Percentiles rank a stretch among this genome's conserved stretches.
These are phyloP conservation scores for Wallacemonas rigidus DNA, from an alignment of 208 protist species.

Conservation along the genomic window DNA sequence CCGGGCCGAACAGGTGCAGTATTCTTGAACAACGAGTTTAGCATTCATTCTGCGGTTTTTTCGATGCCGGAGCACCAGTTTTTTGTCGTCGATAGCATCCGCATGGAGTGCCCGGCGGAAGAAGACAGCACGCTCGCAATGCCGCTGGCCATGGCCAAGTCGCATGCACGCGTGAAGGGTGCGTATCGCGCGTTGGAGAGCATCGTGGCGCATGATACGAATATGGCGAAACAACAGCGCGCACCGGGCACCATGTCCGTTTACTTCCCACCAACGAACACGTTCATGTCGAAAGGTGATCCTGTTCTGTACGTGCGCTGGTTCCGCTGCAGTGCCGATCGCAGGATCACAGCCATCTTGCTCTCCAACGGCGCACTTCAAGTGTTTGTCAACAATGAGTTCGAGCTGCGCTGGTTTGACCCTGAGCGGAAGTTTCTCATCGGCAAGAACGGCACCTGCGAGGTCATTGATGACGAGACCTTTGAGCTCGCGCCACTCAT, in stretches of 20 bases:
- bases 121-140: conserved; percentile 52
- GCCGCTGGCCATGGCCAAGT: conserved; percentile 61
- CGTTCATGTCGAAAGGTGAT: conserved; percentile 60
- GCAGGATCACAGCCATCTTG: conserved; percentile 70
- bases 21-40: conserved; percentile 72
- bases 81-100: conserved; percentile 73
- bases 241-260: conserved; percentile 80
- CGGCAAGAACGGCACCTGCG: conserved; percentile 82
- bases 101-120: conserved; percentile 37
- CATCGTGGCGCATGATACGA: conserved; percentile 75
- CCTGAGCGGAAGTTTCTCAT: conserved; percentile 80
- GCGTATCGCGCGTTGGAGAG: conserved; percentile 69
- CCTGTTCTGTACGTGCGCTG: conserved; percentile 87
- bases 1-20: conserved; percentile 81
- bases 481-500: conserved; percentile 66
- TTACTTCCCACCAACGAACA: conserved; percentile 72
- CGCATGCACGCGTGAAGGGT: conserved; percentile 28
- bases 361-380: conserved; percentile 86
- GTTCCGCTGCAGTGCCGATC: conserved; percentile 81
- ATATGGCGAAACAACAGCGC: conserved; percentile 84
- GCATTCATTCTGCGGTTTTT: conserved; percentile 83
- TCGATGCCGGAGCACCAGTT: conserved; percentile 82
- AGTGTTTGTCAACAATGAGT: conserved; percentile 79
- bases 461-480: conserved; percentile 72
- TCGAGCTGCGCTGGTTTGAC: conserved; percentile 88